Evolutionary conservation across 1,139 yeast genomes (phyloP), one percentile per base, ranked within the genome.

Genomic region (Zygoascus sp.): DNA sequence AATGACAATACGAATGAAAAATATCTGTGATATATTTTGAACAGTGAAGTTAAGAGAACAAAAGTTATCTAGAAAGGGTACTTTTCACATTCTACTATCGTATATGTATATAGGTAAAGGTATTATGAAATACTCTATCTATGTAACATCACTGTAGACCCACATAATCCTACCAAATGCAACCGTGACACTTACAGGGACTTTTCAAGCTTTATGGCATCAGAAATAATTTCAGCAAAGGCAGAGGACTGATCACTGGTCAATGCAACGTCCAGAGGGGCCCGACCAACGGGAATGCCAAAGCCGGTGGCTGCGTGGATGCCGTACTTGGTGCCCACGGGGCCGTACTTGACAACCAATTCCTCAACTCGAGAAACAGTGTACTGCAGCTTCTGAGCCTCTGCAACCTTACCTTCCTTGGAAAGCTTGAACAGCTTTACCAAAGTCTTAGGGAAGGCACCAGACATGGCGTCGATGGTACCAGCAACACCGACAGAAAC

Each of bases 401-500:
- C 73, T 47, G 66, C 61, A 38, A 55, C 39, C 46, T 72, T 61
- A 22, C 71, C 72, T 20, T 48, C 55, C 25, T 43, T 45, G 20
- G 59, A 46, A 40, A 61, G 53, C 34, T 64, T 56, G 54, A 58
- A 69, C 34, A 73, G 58, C 50, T 65, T 64, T 45, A 70, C 69
- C 46, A 69, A 67, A 4, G 70, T 60, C 59, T 72, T 71, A 46
- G 79, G 79, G 64, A 65, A 74, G 1, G 75, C 76, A 30, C 76
- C 77, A 32, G 75, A 66, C 37, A 74, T 59, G 13, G 77, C 77
- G 53, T 74, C 79, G 52, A 74, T 69, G 30, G 77, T 67, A 38
- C 77, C 78, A 48, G 61, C 61, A 46, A 66, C 60, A 16, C 76
- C 76, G n/a, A 72, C 73, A 1, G 69, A 51, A 47, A 73, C 55